Base-by-base conservation (phyloP, 345 rosid genomes). In the Excoecaria cochinchinensis region DNA sequence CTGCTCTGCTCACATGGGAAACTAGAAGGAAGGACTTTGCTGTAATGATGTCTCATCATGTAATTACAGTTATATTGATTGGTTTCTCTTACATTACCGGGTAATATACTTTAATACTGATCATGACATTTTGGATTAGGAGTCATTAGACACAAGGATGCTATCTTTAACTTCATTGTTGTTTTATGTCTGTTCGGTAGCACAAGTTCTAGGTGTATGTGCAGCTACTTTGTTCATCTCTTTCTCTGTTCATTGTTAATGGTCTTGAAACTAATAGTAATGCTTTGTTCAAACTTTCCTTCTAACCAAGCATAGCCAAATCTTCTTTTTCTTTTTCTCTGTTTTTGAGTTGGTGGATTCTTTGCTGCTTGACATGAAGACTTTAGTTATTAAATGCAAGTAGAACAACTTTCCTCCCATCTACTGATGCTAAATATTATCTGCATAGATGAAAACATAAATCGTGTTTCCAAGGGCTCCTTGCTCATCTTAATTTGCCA, bases 41-140 rank as follows among this genome's bases (percentile, higher is more conserved):
- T 76, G 98, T 96, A 51, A 96, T 93, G 99, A 96, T 93, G 97
- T 90, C 98, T 74, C 99, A 96, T 85, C 99, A 96, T 92, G 87
- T 95, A 55, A 86, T 93, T 74, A 90, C 99, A 13, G 93, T 89
- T 80, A 16, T 88, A 71, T 86, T 95, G 75, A 88, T 95, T 67
- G 87, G 91, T 21, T 91, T 82, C 87, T 95, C 99, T 9, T 95
- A 89, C 82, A 25, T 88, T 77, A 79, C 92, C 5, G 85, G 98
- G 99, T 95, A 86, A 79, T 65, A 77, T 67, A 50, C 24, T 42
- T 70, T 66, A 46, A 19, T 39, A 21, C 50, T 59, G 15, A 11
- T 17, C 61, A 16, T 69, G 24, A 31, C 36, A 19, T 10, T 63
- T 68, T 31, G 31, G 44, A 38, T 60, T 31, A 64, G 7, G 53